These are phyloP conservation scores for Symbiotaphrina buchneri DNA, from an alignment of 495 filamentous ascomycete genomes.

Conservation along the genomic window DNA sequence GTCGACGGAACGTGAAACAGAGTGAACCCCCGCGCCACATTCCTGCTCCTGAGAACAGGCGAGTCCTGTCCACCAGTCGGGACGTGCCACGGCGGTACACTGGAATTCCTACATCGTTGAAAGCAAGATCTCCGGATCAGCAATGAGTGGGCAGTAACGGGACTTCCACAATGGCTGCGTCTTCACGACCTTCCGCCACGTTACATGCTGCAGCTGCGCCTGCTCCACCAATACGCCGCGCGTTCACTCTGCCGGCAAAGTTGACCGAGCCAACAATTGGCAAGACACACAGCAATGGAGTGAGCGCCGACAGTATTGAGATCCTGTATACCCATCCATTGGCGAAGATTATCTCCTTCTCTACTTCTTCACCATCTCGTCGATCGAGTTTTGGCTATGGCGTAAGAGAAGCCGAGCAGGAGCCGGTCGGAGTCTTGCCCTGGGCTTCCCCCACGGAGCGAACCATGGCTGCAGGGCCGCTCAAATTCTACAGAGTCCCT, in stretches of 20 bases:
- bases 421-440: constrained; percentile 28
- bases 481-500: constrained; percentile 61
- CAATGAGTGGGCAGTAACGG: too few species aligned
- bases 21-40: too few species aligned
- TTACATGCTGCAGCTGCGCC: constrained; percentile 8
- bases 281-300: constrained; percentile 6
- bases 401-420: constrained; percentile 5
- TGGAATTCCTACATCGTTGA: too few species aligned
- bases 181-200: constrained; percentile 2
- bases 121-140: too few species aligned
- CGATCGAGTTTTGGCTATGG: too few species aligned
- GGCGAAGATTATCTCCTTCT: constrained; percentile 22
- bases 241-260: constrained; percentile 33
- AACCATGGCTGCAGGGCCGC: constrained; percentile 57
- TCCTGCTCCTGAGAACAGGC: too few species aligned
- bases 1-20: too few species aligned
- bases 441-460: constrained; percentile 59
- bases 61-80: too few species aligned
- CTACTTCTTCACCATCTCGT: constrained; percentile 7
- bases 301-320: constrained; percentile 18
- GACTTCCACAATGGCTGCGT: neutral
- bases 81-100: too few species aligned
- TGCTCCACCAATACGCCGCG: constrained; percentile 23
- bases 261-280: constrained; percentile 10
- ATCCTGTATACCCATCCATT: constrained; percentile 13